phyloP scores from a whole-genome alignment of 805 yeast species.

The Kregervanrija pseudodelftensis region DNA sequence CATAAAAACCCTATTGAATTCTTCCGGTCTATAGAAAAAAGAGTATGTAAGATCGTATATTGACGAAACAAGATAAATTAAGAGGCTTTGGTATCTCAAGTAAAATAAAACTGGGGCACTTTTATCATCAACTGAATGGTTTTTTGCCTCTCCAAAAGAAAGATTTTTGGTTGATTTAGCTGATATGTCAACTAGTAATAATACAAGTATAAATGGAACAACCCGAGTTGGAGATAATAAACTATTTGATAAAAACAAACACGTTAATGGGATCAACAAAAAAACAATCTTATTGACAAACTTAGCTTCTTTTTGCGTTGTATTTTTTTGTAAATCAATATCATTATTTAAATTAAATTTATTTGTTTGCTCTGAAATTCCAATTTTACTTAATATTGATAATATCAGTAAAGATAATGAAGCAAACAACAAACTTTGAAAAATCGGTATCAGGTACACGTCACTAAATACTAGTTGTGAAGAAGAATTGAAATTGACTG shows the following conservation, averaged over 20 bases:
- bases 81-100: constrained; percentile 13
- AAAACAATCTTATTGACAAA: neutral
- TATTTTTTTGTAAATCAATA: neutral
- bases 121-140: constrained; percentile 12
- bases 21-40: neutral
- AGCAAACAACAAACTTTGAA: constrained; percentile 20
- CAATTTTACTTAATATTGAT: constrained; percentile 1
- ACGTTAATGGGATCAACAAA: constrained; percentile 12
- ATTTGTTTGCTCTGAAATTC: neutral
- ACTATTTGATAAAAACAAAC: constrained; percentile 16
- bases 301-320: neutral
- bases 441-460: constrained; percentile 3
- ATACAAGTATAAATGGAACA: constrained; percentile 18
- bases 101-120: constrained; percentile 2
- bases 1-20: neutral
- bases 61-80: constrained; percentile 12
- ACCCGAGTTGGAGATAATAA: constrained; percentile 23
- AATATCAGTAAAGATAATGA: constrained; percentile 13
- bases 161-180: constrained; percentile 6
- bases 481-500: too few relatives aligned
- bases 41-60: constrained; percentile 2
- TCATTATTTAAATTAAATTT: constrained; percentile 2
- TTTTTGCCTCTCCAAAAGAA: constrained; percentile 16
- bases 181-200: constrained; percentile 12
- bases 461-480: constrained; percentile 1